Conservation (phyloP, 2,329 filamentous ascomycete species). For the Ophiostoma montium region DNA sequence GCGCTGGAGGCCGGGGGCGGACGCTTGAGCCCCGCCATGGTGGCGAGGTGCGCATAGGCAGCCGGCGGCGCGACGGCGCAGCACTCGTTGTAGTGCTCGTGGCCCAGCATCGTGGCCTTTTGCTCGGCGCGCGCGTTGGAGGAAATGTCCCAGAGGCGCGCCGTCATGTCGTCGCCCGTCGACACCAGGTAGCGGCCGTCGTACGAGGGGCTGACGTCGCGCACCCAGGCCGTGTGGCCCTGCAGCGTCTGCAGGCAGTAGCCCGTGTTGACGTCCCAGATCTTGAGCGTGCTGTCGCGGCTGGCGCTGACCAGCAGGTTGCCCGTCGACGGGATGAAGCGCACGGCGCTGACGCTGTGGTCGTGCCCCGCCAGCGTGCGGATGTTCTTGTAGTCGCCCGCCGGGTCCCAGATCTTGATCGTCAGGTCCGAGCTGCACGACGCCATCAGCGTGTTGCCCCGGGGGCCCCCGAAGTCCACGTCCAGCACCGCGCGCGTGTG, state of each 20-base stretch:
- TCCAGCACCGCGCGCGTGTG: slow-evolving; percentile 82
- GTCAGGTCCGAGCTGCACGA: slow-evolving; percentile 82
- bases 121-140: slow-evolving; percentile 46
- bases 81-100: slow-evolving; percentile 78
- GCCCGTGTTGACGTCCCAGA: slow-evolving; percentile 89
- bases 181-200: slow-evolving; percentile 77
- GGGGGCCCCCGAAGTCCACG: slow-evolving; percentile 78
- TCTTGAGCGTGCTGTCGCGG: slow-evolving; percentile 67
- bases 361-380: slow-evolving; percentile 83
- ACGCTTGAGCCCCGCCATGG: slow-evolving; percentile 71
- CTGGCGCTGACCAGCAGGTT: slow-evolving; percentile 80
- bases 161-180: slow-evolving; percentile 68
- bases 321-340: slow-evolving; percentile 72
- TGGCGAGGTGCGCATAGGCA: slow-evolving; percentile 62
- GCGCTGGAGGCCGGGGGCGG: slow-evolving; percentile 58
- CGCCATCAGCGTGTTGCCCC: slow-evolving; percentile 61
- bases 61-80: slow-evolving; percentile 72
- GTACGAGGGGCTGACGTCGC: slow-evolving; percentile 66
- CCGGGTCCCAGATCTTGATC: slow-evolving; percentile 90
- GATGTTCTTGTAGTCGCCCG: slow-evolving; percentile 90
- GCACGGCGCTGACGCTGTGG: slow-evolving; percentile 76
- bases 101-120: slow-evolving; percentile 68
- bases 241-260: slow-evolving; percentile 84
- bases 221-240: slow-evolving; percentile 83
- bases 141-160: slow-evolving; percentile 75